Evolutionary conservation across 305 asterid species (phyloP), one percentile per base, ranked within the genome.

Genomic region (Fraxinus nigra): DNA sequence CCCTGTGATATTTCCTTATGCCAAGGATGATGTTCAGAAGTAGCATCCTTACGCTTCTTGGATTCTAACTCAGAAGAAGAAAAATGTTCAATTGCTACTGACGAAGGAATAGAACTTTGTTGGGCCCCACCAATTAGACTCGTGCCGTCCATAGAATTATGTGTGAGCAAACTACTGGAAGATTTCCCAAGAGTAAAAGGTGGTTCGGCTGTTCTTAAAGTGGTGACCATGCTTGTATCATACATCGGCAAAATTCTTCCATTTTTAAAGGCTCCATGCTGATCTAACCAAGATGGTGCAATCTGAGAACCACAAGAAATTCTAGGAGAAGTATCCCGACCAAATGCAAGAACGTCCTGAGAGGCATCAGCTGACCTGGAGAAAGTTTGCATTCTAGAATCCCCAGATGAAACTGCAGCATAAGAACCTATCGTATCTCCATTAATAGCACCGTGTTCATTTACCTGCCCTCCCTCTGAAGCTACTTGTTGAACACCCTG

Each of bases 251-350:
- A 79, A 77, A 86, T 77, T 83, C 88, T 90, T 77, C 91, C 97
- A 79, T 85, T 91, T 82, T 80, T 89, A 26, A 87, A 87, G 72
- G 88, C 78, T 72, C 90, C 95, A 80, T 83, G 84, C 84, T 89
- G 95, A 85, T 84, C 89, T 77, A 92, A 90, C 97, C 93, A 92
- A 16, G 97, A 89, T 37, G 95, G 90, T 11, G 91, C 92, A 90
- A 94, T 91, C 85, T 92, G 95, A 24, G 92, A 91, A 84, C 82
- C 37, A 77, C 34, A 59, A 83, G 85, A 77, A 51, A 78, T 77
- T 61, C 82, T 84, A 80, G 76, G 92, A 81, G 92, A 84, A 75
- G 76, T 89, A 76, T 87, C 85, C 80, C 30, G 82, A 81, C 77
- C 83, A 89, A 72, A 63, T 33, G 79, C 91, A 81, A 48, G 80